A percentile compares a stretch with the other conserved stretches of the same genome.
Conservation (phyloP, 176 grass and related monocot species). For the maize (Zea mays) region DNA sequence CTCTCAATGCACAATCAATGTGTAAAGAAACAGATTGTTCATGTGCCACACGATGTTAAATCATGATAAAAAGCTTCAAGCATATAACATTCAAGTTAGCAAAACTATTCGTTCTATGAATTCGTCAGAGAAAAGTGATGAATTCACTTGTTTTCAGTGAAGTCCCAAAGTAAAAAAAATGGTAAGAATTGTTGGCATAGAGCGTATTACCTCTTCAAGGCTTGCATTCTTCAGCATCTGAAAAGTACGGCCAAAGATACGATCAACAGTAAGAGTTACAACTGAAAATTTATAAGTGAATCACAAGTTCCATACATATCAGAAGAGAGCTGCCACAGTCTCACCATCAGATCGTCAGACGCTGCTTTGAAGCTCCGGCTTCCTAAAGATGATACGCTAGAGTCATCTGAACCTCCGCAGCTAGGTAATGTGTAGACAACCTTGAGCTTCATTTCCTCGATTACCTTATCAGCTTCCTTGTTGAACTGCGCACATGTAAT, state of each 20-base stretch:
- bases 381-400: conserved; percentile 57
- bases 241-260: conserved; percentile 39
- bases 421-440: conserved; percentile 68
- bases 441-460: conserved; percentile 92
- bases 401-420: conserved; percentile 50
- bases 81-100: background rate
- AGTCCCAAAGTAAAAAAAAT: conserved; percentile 17
- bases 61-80: conserved; percentile 6
- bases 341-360: conserved; percentile 67
- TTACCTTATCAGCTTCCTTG: conserved; percentile 81
- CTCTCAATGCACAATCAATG: background rate
- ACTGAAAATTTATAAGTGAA: conserved; percentile 4
- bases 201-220: conserved; percentile 64
- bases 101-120: conserved; percentile 7
- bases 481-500: conserved; percentile 76
- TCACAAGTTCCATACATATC: conserved; percentile 2
- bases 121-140: conserved; percentile 21
- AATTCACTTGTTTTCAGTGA: conserved; percentile 1
- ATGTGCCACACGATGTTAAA: background rate
- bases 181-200: conserved; percentile 4
- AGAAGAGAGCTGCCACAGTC: conserved; percentile 22
- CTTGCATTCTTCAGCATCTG: conserved; percentile 87
- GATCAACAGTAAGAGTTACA: conserved; percentile 26
- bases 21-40: background rate
- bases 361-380: conserved; percentile 42